A percentile compares a stretch with the other conserved stretches of the same genome.
Conservation (phyloP, 257 asterid species). For the Fraxinus americana region DNA sequence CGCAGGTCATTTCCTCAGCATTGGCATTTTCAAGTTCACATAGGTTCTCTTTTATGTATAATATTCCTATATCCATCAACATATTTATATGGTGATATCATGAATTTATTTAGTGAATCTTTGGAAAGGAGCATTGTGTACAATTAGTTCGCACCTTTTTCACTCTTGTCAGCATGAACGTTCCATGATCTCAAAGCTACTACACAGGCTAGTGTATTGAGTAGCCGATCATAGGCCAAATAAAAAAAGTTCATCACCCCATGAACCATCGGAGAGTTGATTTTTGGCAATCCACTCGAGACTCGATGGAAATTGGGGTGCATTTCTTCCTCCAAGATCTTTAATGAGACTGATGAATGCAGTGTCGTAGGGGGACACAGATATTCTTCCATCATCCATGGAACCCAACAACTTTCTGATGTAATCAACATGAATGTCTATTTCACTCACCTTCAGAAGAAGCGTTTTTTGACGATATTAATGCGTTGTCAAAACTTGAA, state of each 20-base stretch:
- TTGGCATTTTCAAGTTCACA: no score
- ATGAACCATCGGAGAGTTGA: no score
- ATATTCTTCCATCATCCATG: slow-evolving; percentile 21
- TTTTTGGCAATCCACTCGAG: no score
- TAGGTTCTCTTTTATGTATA: no score
- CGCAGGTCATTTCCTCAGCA: no score
- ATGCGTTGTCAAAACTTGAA: background rate
- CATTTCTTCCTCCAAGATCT: background rate
- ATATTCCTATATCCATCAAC: no score
- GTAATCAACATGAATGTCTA: background rate
- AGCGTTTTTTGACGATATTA: background rate
- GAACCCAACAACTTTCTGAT: slow-evolving; percentile 4
- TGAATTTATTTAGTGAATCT: background rate
- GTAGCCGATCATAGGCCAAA: slow-evolving; percentile 33
- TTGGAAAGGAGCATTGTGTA: background rate
- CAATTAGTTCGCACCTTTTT: slow-evolving; percentile 24
- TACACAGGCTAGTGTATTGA: slow-evolving; percentile 38
- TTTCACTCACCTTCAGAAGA: background rate
- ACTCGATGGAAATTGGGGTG: no score
- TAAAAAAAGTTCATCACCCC: slow-evolving; percentile 19
- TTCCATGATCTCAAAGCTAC: slow-evolving; percentile 34
- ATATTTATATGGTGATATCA: background rate
- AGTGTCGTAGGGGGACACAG: slow-evolving; percentile 20
- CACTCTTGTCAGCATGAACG: slow-evolving; percentile 13
- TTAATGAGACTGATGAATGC: slow-evolving; percentile 12